A percentile compares a stretch with the other conserved stretches of the same genome.
Evolutionary conservation across 495 filamentous ascomycete species (phyloP).

Genomic region (Trypethelium eluteriae): DNA sequence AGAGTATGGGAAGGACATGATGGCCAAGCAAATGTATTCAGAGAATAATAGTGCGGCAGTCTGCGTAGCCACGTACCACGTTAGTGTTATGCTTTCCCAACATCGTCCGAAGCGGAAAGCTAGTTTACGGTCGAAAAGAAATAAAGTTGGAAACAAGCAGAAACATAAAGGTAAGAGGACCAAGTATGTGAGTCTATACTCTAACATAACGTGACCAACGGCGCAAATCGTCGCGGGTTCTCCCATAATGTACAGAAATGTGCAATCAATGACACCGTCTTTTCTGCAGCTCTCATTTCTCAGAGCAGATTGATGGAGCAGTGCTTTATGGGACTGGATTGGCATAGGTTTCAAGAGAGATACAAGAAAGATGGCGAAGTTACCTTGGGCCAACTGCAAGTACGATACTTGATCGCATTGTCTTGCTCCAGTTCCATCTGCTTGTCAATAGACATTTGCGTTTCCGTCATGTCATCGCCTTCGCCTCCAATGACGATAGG

Average conservation of each 20-base stretch:
- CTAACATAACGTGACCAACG: too few species aligned
- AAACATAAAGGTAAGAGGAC: too few species aligned
- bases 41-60: conserved; percentile 81
- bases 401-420: conserved; percentile 77
- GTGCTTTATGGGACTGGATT: too few species aligned
- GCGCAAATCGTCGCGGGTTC: too few species aligned
- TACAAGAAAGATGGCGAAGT: conserved; percentile 12
- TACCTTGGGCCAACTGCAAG: conserved; percentile 86
- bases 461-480: conserved; percentile 35
- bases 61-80: conserved; percentile 35
- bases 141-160: too few species aligned
- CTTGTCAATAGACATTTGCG: conserved; percentile 50
- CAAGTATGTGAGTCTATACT: too few species aligned
- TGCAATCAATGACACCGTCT: too few species aligned
- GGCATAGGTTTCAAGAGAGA: neutral
- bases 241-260: too few species aligned
- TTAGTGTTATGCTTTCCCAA: neutral
- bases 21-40: conserved; percentile 87
- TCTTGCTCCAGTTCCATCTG: conserved; percentile 72
- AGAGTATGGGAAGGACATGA: conserved; percentile 89
- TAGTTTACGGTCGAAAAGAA: neutral
- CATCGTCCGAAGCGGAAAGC: neutral
- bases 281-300: neutral
- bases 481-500: conserved; percentile 17
- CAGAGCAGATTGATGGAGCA: neutral